Evolutionary conservation across 139 green algal genomes (phyloP), one percentile per base, ranked within the genome.

Genomic region (Tetradesmus obliquus): DNA sequence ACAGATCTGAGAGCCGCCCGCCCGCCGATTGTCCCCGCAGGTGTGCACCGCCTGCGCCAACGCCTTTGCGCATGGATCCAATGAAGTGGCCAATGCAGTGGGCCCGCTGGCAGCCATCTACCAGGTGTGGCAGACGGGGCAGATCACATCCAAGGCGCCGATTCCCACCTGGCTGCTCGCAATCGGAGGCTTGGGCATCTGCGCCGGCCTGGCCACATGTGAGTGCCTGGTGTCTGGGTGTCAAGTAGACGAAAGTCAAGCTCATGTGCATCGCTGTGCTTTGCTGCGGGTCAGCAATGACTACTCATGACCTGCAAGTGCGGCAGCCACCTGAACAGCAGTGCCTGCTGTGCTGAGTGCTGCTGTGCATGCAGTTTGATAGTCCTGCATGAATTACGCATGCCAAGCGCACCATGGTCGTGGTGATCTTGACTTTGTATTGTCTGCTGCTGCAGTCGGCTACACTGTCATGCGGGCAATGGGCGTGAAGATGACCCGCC

Each of bases 41-140:
- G 95, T 99, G 20, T 95, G 97, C 84, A 97, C 97, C 54, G 96
- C 97, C 12, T 94, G 93, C 60, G 94, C 90, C 51, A 96, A 96
- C 54, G 95, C 95, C 0, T 98, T 99, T 92, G 93, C 95, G 19
- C 97, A 98, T 84, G 97, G 97, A 17, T 91, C 95, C 66, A 98
- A 98, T 86, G 97, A 98, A 91, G 96, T 98, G 2, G 95, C 96
- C 86, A 98, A 98, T 87, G 94, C 95, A 3, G 85, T 93, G 55
- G 89, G 60, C 55, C 89, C 87, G 8, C 71, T 93, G 55, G 92
- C 93, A 6, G 92, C 69, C n/a, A 95, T 96, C 71, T 95, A 92
- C 79, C 91, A 92, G 51, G 58, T 84, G 24, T 87, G 32, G n/a
- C n/a, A 92, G 66, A 32, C 54, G 20, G 69, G 57, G 19, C 82